These are phyloP conservation scores for Microdochium paspali DNA, from an alignment of 2,329 filamentous ascomycete genomes.

Conservation along the genomic window DNA sequence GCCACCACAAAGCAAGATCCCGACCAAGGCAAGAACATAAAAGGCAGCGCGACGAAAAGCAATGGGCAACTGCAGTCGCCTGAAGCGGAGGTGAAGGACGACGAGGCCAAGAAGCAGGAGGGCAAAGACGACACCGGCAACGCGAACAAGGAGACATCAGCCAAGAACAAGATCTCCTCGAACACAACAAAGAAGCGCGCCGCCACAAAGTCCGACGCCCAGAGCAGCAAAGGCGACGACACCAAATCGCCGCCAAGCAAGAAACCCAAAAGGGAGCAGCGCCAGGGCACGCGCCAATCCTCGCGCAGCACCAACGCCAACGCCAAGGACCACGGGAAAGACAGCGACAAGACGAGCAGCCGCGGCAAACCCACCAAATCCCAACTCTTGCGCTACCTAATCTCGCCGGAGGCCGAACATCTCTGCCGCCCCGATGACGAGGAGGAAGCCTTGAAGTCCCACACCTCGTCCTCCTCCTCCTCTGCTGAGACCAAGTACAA, in stretches of 20 bases:
- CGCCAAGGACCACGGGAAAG: background rate
- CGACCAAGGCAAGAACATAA: too few relatives aligned
- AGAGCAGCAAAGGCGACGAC: too few relatives aligned
- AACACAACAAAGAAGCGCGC: background rate
- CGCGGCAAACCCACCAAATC: background rate
- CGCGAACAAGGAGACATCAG: background rate
- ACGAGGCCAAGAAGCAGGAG: background rate
- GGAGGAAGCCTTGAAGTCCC: background rate
- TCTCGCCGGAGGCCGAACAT: background rate
- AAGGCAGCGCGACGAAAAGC: too few relatives aligned
- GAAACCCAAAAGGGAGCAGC: background rate
- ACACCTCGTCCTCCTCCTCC: background rate
- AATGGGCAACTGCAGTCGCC: too few relatives aligned
- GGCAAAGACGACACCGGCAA: background rate
- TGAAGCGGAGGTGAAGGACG: background rate
- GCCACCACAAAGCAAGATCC: too few relatives aligned
- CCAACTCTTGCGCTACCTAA: background rate
- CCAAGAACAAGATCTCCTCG: background rate
- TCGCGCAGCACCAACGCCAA: background rate
- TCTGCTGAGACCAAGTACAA: background rate
- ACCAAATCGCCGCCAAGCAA: background rate
- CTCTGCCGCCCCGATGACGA: conserved; percentile 1
- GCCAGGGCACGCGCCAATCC: background rate
- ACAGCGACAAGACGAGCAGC: background rate
- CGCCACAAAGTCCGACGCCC: background rate